Evolutionary conservation across 768 basidiomycete species (phyloP).

Genomic region (Trametes cinnabarina): DNA sequence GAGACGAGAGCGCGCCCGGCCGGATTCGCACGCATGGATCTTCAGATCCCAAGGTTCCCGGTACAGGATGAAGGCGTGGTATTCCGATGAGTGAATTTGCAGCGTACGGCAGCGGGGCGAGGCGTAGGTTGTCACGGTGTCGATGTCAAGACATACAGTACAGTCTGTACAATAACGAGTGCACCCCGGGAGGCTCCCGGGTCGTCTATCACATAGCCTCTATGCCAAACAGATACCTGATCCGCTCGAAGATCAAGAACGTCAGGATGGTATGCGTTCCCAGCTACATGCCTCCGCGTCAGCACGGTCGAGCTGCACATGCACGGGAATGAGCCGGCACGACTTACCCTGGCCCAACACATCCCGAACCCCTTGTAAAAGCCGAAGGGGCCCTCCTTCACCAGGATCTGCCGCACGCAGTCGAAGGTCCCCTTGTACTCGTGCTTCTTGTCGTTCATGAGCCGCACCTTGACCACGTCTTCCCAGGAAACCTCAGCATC

Average conservation of each 20-base stretch:
- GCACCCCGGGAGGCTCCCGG: neutral
- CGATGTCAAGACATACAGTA: neutral
- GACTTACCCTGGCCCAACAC: constrained; percentile 39
- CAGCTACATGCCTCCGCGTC: constrained; percentile 23
- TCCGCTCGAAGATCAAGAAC: constrained; percentile 35
- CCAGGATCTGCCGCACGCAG: constrained; percentile 31
- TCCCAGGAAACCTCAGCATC: neutral
- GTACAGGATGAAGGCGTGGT: no score
- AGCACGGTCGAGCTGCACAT: neutral
- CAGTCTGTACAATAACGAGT: no score
- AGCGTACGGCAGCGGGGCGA: no score
- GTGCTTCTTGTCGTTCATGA: constrained; percentile 38
- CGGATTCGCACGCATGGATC: no score
- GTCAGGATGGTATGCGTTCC: constrained; percentile 37
- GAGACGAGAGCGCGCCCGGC: no score
- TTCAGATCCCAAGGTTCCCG: no score
- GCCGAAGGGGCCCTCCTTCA: constrained; percentile 32
- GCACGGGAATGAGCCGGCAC: neutral
- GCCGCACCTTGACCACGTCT: constrained; percentile 39
- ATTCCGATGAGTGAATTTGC: no score
- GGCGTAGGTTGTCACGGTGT: no score
- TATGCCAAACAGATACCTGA: constrained; percentile 32
- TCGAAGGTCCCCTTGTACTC: constrained; percentile 29
- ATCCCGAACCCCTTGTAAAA: constrained; percentile 41
- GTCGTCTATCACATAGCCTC: constrained; percentile 29